Percentiles rank a stretch among this genome's conserved stretches.
Conservation (phyloP, 371 early-diverging fungal genomes). For the Coemansia sp. region DNA sequence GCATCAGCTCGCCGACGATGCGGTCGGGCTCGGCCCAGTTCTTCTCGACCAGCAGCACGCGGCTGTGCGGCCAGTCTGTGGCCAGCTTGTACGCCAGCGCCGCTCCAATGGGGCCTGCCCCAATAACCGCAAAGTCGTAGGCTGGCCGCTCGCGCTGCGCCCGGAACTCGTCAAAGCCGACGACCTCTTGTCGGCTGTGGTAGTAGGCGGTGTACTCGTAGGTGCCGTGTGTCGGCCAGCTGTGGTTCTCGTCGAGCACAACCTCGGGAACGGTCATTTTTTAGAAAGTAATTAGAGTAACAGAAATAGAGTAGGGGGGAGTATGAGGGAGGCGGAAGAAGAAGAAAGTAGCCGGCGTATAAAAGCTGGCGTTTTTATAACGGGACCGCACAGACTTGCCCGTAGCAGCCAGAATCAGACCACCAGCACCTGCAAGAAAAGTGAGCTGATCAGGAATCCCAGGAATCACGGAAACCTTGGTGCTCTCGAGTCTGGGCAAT, state of each 20-base stretch:
- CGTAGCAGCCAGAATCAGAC: too few relatives aligned
- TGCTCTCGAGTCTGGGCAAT: too few relatives aligned
- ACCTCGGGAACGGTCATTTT: conserved; percentile 17
- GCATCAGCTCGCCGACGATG: conserved; percentile 94
- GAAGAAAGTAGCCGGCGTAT: conserved; percentile 4
- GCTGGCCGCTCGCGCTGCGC: neutral
- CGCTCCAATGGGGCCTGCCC: conserved; percentile 88
- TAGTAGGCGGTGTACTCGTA: conserved; percentile 36
- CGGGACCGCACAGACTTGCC: neutral
- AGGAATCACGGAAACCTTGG: too few relatives aligned
- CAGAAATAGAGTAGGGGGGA: conserved; percentile 1
- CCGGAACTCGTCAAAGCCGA: conserved; percentile 1
- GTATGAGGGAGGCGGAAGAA: neutral
- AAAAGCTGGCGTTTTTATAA: neutral
- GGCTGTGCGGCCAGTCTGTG: conserved; percentile 14
- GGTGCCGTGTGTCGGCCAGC: conserved; percentile 42
- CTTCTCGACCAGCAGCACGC: conserved; percentile 66
- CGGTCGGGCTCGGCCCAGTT: conserved; percentile 89
- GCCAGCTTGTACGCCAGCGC: conserved; percentile 68
- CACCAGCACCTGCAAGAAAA: too few relatives aligned
- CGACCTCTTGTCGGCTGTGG: conserved; percentile 22
- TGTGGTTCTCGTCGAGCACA: conserved; percentile 34
- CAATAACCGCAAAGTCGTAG: conserved; percentile 81
- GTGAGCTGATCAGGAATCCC: too few relatives aligned
- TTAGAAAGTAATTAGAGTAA: neutral